Evolutionary conservation across 2,329 filamentous ascomycete genomes (phyloP).

Genomic region (Trichoderma endophyticum): DNA sequence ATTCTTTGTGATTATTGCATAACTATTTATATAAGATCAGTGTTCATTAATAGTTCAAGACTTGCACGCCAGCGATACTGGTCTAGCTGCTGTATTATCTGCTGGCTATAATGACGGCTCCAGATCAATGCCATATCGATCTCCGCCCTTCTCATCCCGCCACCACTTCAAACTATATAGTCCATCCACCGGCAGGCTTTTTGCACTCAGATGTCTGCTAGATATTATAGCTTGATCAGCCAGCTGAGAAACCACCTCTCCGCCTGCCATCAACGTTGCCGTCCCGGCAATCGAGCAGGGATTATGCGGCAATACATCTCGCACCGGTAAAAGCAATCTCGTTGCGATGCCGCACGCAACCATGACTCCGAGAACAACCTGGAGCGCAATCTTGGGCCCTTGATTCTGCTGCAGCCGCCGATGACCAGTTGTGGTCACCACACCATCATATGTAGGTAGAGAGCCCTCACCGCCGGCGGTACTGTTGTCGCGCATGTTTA

Average conservation of each 20-base stretch:
- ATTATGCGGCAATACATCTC: background rate
- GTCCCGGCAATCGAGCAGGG: constrained; percentile 10
- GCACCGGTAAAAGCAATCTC: constrained; percentile 2
- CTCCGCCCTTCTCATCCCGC: background rate
- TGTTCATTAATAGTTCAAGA: background rate
- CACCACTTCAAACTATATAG: constrained; percentile 10
- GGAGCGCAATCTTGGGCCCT: constrained; percentile 11
- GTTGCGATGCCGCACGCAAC: background rate
- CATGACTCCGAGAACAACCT: background rate
- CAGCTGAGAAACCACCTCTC: background rate
- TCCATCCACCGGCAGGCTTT: background rate
- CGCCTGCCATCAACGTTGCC: background rate
- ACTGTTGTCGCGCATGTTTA: constrained; percentile 8
- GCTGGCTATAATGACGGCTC: background rate
- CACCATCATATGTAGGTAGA: background rate
- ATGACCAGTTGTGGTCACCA: background rate
- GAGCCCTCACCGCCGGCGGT: background rate
- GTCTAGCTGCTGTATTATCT: background rate
- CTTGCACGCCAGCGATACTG: background rate
- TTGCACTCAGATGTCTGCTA: background rate
- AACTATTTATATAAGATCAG: background rate
- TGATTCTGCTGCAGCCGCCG: constrained; percentile 4
- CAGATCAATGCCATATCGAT: constrained; percentile 6
- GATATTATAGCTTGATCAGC: background rate
- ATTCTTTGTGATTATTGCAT: background rate